Conservation (phyloP, 108 stramenopile species). For the Skeletonema potamos region DNA sequence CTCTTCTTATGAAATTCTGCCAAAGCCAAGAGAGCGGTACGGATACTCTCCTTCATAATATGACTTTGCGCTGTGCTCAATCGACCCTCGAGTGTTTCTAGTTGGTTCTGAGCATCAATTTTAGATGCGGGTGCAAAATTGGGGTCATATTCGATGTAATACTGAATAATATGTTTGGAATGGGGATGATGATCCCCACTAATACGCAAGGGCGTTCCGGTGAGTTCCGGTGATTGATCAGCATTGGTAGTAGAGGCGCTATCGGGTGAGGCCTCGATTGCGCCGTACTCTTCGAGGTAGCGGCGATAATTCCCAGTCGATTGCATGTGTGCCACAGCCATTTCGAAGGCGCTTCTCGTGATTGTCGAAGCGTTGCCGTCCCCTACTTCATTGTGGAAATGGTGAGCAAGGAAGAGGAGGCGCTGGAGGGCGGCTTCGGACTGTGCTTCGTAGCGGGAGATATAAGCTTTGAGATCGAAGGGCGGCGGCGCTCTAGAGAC, state of each 20-base stretch:
- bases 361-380: neutral
- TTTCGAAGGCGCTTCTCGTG: constrained; percentile 39
- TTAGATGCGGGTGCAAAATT: constrained; percentile 9
- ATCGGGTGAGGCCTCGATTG: neutral
- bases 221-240: neutral
- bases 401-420: constrained; percentile 55
- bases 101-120: neutral
- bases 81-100: constrained; percentile 54
- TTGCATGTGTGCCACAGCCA: constrained; percentile 57
- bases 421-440: constrained; percentile 72
- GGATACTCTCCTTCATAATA: constrained; percentile 81
- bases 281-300: constrained; percentile 58
- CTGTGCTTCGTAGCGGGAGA: constrained; percentile 54
- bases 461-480: constrained; percentile 74
- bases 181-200: neutral
- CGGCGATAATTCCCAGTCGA: constrained; percentile 50
- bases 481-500: constrained; percentile 8
- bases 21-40: constrained; percentile 62
- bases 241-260: constrained; percentile 1
- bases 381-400: constrained; percentile 18
- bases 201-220: neutral
- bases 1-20: constrained; percentile 41
- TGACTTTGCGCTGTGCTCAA: constrained; percentile 68
- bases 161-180: neutral
- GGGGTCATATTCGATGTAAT: constrained; percentile 19